phyloP scores from a whole-genome alignment of 257 asterid species.

The Solanum tarapatanum region DNA sequence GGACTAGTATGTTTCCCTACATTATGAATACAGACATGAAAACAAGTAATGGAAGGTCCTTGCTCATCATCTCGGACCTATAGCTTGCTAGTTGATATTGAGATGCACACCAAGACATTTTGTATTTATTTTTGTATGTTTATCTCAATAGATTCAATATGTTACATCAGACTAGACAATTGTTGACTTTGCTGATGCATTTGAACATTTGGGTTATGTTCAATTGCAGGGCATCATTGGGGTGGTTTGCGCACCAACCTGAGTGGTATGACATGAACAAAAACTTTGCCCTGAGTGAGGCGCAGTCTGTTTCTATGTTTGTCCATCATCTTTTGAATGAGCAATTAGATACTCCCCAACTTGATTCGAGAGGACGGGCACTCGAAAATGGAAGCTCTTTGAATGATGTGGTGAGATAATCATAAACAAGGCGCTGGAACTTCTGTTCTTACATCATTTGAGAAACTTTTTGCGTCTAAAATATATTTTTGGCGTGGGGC shows the following conservation, averaged over 20 bases:
- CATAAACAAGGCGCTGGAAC: conserved; percentile 6
- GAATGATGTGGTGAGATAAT: conserved; percentile 55
- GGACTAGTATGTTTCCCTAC: neutral
- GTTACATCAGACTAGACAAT: neutral
- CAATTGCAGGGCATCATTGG: conserved; percentile 70
- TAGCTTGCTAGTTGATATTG: neutral
- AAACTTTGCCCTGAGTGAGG: conserved; percentile 79
- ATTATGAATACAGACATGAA: neutral
- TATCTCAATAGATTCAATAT: neutral
- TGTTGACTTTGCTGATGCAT: neutral
- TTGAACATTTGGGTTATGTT: neutral
- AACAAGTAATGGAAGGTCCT: neutral
- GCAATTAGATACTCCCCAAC: conserved; percentile 40
- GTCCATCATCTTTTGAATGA: conserved; percentile 75
- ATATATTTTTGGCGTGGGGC: neutral
- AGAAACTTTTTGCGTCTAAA: neutral
- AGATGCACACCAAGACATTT: neutral
- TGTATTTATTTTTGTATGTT: neutral
- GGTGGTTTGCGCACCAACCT: conserved; percentile 92
- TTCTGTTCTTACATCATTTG: conserved; percentile 4
- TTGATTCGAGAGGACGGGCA: conserved; percentile 43
- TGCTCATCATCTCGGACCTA: neutral
- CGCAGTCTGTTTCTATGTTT: conserved; percentile 74
- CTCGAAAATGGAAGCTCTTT: conserved; percentile 55
- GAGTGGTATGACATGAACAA: conserved; percentile 80